phyloP scores from a whole-genome alignment of 2,329 filamentous ascomycete species.

The Venturia effusa region DNA sequence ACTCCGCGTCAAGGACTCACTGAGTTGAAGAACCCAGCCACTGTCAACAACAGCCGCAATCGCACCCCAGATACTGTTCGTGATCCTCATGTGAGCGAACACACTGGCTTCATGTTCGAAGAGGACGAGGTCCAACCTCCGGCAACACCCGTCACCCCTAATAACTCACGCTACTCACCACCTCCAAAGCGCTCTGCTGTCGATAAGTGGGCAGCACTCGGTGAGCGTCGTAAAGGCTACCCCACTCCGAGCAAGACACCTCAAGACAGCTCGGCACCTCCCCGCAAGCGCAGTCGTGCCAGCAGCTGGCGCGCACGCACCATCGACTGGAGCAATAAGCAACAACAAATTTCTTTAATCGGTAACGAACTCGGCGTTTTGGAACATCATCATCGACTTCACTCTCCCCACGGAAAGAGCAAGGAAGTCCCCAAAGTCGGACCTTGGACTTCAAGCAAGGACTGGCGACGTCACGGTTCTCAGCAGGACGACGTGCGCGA shows the following conservation, averaged over 20 bases:
- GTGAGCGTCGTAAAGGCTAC: slow-evolving; percentile 67
- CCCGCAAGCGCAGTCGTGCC: slow-evolving; percentile 28
- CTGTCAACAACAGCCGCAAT: slow-evolving; percentile 38
- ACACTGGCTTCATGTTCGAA: slow-evolving; percentile 64
- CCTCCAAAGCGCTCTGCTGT: slow-evolving; percentile 51
- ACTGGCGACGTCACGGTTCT: slow-evolving; percentile 36
- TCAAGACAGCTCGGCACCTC: slow-evolving; percentile 18
- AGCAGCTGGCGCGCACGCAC: slow-evolving; percentile 23
- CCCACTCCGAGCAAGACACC: slow-evolving; percentile 39
- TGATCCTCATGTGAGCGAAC: slow-evolving; percentile 51
- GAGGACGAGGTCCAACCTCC: slow-evolving; percentile 36
- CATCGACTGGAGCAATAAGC: slow-evolving; percentile 18
- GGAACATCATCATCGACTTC: slow-evolving; percentile 18
- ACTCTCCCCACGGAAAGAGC: slow-evolving; percentile 13
- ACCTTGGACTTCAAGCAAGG: slow-evolving; percentile 28
- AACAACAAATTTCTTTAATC: slow-evolving; percentile 7
- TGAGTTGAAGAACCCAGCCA: slow-evolving; percentile 43
- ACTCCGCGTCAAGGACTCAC: slow-evolving; percentile 41
- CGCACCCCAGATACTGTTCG: slow-evolving; percentile 21
- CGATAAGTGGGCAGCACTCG: slow-evolving; percentile 86
- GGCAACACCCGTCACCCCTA: slow-evolving; percentile 16
- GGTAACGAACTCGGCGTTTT: slow-evolving; percentile 20
- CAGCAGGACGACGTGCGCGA: slow-evolving; percentile 48
- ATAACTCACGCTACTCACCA: slow-evolving; percentile 47
- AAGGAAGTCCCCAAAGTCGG: slow-evolving; percentile 13